Evolutionary conservation across 1,139 yeast species (phyloP).

Genomic region (Pichia sp.): DNA sequence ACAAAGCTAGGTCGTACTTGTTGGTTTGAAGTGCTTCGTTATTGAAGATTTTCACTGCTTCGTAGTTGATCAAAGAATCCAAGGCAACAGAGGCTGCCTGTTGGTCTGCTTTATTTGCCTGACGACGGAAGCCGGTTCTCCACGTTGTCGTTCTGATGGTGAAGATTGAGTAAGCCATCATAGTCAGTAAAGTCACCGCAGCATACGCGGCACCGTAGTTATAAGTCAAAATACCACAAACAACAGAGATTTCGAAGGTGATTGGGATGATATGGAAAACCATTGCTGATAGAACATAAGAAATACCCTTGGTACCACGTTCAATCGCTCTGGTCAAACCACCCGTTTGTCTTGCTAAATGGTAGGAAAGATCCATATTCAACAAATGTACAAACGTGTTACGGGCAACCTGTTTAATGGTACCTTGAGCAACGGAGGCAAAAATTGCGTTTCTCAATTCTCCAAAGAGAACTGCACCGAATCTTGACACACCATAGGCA

Average conservation of each 20-base stretch:
- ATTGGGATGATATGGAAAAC: constrained; percentile 95
- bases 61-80: constrained; percentile 90
- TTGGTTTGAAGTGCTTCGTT: constrained; percentile 74
- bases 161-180: constrained; percentile 80
- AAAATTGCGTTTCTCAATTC: constrained; percentile 92
- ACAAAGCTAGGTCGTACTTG: constrained; percentile 77
- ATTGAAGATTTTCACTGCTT: constrained; percentile 90
- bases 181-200: constrained; percentile 79
- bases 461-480: constrained; percentile 91
- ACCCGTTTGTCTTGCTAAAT: constrained; percentile 88
- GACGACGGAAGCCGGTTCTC: constrained; percentile 89
- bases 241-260: constrained; percentile 84
- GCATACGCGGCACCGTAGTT: constrained; percentile 90
- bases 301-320: constrained; percentile 95
- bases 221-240: constrained; percentile 88
- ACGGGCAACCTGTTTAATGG: constrained; percentile 84
- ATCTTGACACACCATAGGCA: constrained; percentile 91
- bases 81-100: constrained; percentile 91
- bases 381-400: constrained; percentile 82
- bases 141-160: constrained; percentile 93
- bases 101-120: constrained; percentile 92
- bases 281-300: constrained; percentile 90
- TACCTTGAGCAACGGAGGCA: constrained; percentile 93
- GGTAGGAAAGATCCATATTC: constrained; percentile 84
- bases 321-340: constrained; percentile 95